Percentiles rank a stretch among this genome's conserved stretches.
These are phyloP conservation scores for Monosporozyma servazzii DNA, from an alignment of 805 yeast species.

Conservation along the genomic window DNA sequence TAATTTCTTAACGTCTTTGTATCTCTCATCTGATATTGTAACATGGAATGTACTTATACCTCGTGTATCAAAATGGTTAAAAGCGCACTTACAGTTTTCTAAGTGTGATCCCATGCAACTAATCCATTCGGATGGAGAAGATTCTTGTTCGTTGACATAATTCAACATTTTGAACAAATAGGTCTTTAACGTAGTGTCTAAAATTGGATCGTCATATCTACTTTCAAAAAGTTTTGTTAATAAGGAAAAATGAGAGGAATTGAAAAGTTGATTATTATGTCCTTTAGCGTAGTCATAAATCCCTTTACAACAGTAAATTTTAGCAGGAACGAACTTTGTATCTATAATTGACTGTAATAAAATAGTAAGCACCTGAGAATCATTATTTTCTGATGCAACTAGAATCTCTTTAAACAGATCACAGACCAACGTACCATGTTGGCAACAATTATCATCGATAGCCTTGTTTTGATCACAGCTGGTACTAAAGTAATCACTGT, in stretches of 20 bases:
- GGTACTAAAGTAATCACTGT: conserved; percentile 51
- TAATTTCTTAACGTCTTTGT: not conserved
- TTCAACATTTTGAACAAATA: not conserved
- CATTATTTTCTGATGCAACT: not conserved
- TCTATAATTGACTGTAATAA: conserved; percentile 19
- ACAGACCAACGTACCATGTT: conserved; percentile 46
- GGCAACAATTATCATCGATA: conserved; percentile 33
- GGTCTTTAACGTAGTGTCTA: conserved; percentile 1
- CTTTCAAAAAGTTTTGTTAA: conserved; percentile 32
- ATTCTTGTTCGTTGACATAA: not conserved
- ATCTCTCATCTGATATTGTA: not conserved
- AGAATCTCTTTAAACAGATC: conserved; percentile 32
- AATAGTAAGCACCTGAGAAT: not conserved
- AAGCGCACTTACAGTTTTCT: not conserved
- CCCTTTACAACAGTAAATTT: conserved; percentile 52
- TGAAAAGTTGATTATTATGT: conserved; percentile 12
- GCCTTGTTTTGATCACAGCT: conserved; percentile 16
- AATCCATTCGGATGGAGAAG: not conserved
- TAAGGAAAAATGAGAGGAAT: conserved; percentile 19
- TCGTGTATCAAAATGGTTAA: not conserved
- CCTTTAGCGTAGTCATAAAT: conserved; percentile 42
- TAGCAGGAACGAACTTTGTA: conserved; percentile 59
- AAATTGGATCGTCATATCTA: conserved; percentile 42
- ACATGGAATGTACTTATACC: not conserved
- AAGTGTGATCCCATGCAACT: not conserved